Base-by-base conservation (phyloP, 225 moss, liverwort and hornwort genomes). In the Pseudoscleropodium purum region DNA sequence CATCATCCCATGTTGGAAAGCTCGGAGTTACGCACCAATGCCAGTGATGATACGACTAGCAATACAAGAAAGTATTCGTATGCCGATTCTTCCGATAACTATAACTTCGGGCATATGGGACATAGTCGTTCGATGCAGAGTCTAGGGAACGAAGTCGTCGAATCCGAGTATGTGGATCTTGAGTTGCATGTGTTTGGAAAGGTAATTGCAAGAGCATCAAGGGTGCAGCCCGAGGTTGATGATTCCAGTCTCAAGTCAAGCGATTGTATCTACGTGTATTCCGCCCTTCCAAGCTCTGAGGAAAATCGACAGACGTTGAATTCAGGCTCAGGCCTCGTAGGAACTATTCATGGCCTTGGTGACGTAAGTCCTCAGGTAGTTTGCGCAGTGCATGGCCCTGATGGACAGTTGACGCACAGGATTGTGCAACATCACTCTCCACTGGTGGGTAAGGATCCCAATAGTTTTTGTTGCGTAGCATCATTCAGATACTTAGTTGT, bases 371-470 rank as follows among this genome's bases (percentile, higher is more conserved):
- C 92, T 92, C 88, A 88, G 83, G 90, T 89, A 79, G 90, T 92
- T 84, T 94, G 96, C 90, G 89, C 92, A 87, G 97, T 93, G 45
- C 93, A 94, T 91, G 96, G 92, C 85, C 92, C 97, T 90, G 94
- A 96, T 80, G 97, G 96, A 88, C 95, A 93, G 75, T 90, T 88
- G 85, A 97, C 98, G 66, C 97, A 99, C 92, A 90, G 93, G 80
- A 96, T 99, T 91, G 90, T 99, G 92, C 98, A 96, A 90, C 93
- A 99, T 92, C 92, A 91, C 68, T 97, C 96, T 69, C 97, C 98
- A 68, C 90, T 97, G 98, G 98, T 98, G 96, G 94, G 97, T 97
- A 94, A 95, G 91, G 89, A 89, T 88, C 41, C 75, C 67, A 59
- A 56, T 90, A 51, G 39, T 85, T 85, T 57, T 77, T 66, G 45